Conservation (phyloP, 352 stramenopile species). For the Phytophthora brassicae region DNA sequence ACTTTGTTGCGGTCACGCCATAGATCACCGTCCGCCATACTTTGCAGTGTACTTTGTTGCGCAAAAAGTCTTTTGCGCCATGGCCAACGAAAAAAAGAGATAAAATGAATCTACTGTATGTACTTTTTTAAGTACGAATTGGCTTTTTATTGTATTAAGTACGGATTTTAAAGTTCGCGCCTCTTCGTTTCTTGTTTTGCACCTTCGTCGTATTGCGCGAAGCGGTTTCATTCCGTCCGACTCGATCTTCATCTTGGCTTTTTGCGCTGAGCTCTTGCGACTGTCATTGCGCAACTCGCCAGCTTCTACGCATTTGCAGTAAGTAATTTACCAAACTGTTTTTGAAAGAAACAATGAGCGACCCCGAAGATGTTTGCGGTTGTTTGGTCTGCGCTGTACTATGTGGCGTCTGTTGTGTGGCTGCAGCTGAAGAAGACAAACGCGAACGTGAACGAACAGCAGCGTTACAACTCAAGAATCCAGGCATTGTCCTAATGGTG, state of each 20-base stretch:
- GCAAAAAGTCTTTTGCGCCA: background rate
- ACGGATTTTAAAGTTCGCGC: constrained; percentile 30
- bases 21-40: constrained; percentile 68
- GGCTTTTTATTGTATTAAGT: too few species aligned
- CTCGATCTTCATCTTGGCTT: constrained; percentile 22
- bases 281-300: constrained; percentile 18
- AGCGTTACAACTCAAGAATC: constrained; percentile 50
- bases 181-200: too few species aligned
- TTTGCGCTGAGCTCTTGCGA: background rate
- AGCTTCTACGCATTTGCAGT: too few species aligned
- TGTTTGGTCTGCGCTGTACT: constrained; percentile 72
- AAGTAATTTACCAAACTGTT: background rate
- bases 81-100: constrained; percentile 24
- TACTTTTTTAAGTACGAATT: background rate
- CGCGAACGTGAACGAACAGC: constrained; percentile 65
- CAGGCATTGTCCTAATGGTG: constrained; percentile 48
- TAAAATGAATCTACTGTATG: constrained; percentile 5
- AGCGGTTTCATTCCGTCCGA: constrained; percentile 17
- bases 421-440: constrained; percentile 81
- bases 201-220: too few species aligned
- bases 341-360: constrained; percentile 57
- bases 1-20: constrained; percentile 90
- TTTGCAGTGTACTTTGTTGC: too few species aligned
- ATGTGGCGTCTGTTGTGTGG: constrained; percentile 76
- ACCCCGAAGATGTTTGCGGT: constrained; percentile 74